Conservation (phyloP, 1,284 basidiomycete species). For the Coniferiporia sulphurascens region DNA sequence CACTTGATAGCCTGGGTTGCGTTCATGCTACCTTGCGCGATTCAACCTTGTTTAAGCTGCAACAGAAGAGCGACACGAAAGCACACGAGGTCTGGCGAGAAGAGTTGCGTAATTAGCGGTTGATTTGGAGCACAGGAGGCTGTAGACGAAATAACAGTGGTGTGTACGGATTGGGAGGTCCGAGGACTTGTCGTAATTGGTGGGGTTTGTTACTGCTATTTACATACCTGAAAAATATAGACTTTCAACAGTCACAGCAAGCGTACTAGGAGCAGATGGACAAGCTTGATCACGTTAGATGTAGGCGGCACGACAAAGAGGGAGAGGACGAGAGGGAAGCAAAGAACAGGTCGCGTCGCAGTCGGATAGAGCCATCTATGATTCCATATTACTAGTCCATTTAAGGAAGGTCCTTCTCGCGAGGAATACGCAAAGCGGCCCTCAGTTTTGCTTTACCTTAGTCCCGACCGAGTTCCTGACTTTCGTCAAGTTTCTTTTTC, state of each 20-base stretch:
- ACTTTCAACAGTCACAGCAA: neutral
- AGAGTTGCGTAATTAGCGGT: slow-evolving; percentile 1
- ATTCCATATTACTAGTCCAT: neutral
- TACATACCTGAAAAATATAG: neutral
- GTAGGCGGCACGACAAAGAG: slow-evolving; percentile 1
- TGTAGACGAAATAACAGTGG: slow-evolving; percentile 1
- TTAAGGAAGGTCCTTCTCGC: neutral
- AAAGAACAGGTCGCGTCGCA: slow-evolving; percentile 4
- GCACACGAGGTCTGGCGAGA: slow-evolving; percentile 2
- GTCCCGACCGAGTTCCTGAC: neutral
- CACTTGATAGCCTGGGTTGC: slow-evolving; percentile 73
- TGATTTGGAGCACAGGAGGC: slow-evolving; percentile 5
- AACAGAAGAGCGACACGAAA: neutral
- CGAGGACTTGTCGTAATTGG: neutral
- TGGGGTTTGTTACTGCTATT: neutral
- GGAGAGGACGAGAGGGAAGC: slow-evolving; percentile 4
- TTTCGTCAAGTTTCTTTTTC: neutral
- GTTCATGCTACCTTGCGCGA: slow-evolving; percentile 30
- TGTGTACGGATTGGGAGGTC: neutral
- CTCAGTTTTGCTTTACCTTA: neutral
- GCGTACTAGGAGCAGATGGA: neutral
- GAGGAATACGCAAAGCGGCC: neutral
- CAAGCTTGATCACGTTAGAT: neutral
- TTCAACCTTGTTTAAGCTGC: slow-evolving; percentile 1
- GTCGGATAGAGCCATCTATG: slow-evolving; percentile 1